Base-by-base conservation (phyloP, 257 asterid genomes). In the Anisodus acutangulus region DNA sequence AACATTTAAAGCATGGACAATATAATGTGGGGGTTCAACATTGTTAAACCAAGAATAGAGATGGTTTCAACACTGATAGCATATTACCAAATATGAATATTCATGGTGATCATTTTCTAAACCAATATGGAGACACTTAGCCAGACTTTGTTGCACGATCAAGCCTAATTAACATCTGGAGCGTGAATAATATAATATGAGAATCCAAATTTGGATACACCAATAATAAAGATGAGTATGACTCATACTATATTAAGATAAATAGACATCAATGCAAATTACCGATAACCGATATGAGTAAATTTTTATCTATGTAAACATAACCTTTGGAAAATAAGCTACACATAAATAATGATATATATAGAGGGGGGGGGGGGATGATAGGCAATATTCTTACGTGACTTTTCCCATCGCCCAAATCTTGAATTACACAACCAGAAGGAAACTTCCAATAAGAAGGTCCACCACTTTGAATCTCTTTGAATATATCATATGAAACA, bases 341-440 rank as follows among this genome's bases (percentile, higher is more conserved):
- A 1, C 68, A 19, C 0, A 16, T 39, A 39, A 39, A 39, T 69
- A 69, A 3, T 13, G 13, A 8, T 17, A 37, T 15, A 6, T 3
- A 26, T 1, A 13, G 15, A 82, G 62, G 39, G 12, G 15, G 15
- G 19, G 13, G 16, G 3, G 3, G n/a, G 26, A 57, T 41, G 5
- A 45, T 49, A 41, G 45, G 45, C 45, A 41, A 41, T 41, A 45
- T 49, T 66, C 92, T 79, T 74, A 93, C 98, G 17, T 19, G 86
- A 79, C 97, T 90, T 85, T 88, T 92, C 35, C 95, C 97, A 78
- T 90, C 86, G 26, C 90, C 64, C 76, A 88, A 69, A 80, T 92
- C 93, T 88, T 94, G 89, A 87, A 94, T 90, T 79, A 90, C 68
- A 74, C 98, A 92, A 11, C 98, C 97, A 0, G 97, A 95, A 51